Base-by-base conservation (phyloP, 768 basidiomycete genomes). In the Termitomyces sp. region DNA sequence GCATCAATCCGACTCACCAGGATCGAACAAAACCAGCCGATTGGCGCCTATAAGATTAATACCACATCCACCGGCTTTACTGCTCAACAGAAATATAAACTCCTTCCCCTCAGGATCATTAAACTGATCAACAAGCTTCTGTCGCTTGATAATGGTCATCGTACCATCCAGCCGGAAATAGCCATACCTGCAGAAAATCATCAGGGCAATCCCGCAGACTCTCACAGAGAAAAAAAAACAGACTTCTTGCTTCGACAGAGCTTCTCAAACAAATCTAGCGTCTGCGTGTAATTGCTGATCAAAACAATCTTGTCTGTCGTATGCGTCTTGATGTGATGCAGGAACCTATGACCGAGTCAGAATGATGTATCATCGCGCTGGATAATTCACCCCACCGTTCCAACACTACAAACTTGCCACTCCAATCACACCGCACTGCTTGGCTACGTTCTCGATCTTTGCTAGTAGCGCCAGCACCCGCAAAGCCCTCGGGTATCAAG, bases 11-110 rank as follows among this genome's bases (percentile, higher is more conserved):
- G 12, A 67, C 81, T 36, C 70, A 92, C 92, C 93, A 50, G 95
- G 95, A 73, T 98, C 95, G 66, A 97, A 98, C 12, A 98, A 77
- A 57, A 98, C 94, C n/a, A 96, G 81, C 38, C 96, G 85, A 71
- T 97, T 97, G 8, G 95, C 95, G 14, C 96, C 95, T 68, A 98
- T 96, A 54, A 98, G 82, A 72, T 98, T 98, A 81, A 98, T 96
- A 71, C 95, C 95, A 67, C 96, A 92, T 71, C 95, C 95, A 56
- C 95, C 95, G 40, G 95, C 95, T 72, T 97, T 96, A 66, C 94
- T 96, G 69, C 94, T 96, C 40, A 98, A 81, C 52, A 98, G 76
- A 78, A 98, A 98, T 37, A 96, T 82, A 66, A 97, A 98, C 70
- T 98, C 95, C 71, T 94, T 94, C 55, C 94, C 91, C 57, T 86